Percentiles rank a stretch among this genome's conserved stretches.
Evolutionary conservation across 805 yeast species (phyloP).

Genomic region (Ogataea nonfermentans): DNA sequence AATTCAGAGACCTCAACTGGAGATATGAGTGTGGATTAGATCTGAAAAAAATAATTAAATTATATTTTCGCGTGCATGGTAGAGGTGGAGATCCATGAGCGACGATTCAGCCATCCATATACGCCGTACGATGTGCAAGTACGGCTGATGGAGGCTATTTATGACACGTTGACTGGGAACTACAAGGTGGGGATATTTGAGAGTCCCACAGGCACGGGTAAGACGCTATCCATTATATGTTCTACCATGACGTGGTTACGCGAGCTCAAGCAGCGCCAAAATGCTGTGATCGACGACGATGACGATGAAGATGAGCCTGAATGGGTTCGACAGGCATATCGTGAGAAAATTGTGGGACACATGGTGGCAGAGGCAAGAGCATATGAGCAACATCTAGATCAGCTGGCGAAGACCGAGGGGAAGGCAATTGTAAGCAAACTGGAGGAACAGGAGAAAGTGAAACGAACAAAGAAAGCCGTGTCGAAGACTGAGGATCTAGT

Average conservation of each 20-base stretch:
- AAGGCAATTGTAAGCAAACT: conserved; percentile 22
- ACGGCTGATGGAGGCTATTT: conserved; percentile 74
- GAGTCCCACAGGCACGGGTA: conserved; percentile 95
- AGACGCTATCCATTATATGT: conserved; percentile 84
- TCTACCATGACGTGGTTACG: conserved; percentile 78
- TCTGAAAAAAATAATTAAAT: conserved; percentile 1
- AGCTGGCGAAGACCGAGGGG: conserved; percentile 31
- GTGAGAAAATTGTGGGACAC: conserved; percentile 34
- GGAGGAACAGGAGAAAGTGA: conserved; percentile 19
- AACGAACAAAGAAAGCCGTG: conserved; percentile 2
- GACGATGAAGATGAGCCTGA: conserved; percentile 45
- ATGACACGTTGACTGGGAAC: conserved; percentile 49
- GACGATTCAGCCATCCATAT: conserved; percentile 68
- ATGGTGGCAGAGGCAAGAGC: conserved; percentile 32
- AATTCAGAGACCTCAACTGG: conserved; percentile 2
- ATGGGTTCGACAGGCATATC: conserved; percentile 35
- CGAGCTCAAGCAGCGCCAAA: conserved; percentile 38
- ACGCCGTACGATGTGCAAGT: conserved; percentile 76
- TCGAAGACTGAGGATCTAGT: conserved; percentile 28
- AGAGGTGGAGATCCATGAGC: conserved; percentile 22
- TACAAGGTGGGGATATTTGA: conserved; percentile 80
- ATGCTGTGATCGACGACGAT: conserved; percentile 24
- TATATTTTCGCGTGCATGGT: conserved; percentile 14
- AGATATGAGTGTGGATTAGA: conserved; percentile 17
- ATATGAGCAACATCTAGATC: conserved; percentile 42